phyloP scores from a whole-genome alignment of 2,329 filamentous ascomycete genomes.

The Sordariomycetes sp. region DNA sequence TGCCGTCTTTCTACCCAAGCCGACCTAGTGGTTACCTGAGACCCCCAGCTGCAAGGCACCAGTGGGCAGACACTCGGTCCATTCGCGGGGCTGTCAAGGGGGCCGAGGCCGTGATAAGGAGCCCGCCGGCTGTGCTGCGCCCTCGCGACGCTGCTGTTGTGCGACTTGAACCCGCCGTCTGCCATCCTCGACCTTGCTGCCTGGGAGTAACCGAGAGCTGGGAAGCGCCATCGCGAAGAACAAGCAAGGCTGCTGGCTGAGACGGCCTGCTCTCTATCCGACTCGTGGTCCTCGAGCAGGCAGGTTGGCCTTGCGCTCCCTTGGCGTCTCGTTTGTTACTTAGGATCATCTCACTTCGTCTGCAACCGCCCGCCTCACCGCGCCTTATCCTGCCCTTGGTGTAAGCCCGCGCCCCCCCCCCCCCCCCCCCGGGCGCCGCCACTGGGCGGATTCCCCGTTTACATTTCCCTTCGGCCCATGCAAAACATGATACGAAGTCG shows the following conservation, averaged over 20 bases:
- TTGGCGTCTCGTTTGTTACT: not conserved
- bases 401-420: not conserved
- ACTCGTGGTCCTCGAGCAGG: not conserved
- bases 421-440: no score
- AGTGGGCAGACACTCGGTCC: not conserved
- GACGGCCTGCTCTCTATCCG: not conserved
- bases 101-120: not conserved
- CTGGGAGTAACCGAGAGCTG: not conserved
- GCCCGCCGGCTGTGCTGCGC: not conserved
- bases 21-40: not conserved
- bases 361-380: not conserved
- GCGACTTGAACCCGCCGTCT: not conserved
- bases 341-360: not conserved
- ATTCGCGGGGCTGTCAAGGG: not conserved
- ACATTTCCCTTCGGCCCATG: not conserved
- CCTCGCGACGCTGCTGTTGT: not conserved
- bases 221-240: not conserved
- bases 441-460: no score
- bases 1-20: not conserved
- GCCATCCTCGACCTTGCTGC: not conserved
- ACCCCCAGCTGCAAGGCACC: not conserved
- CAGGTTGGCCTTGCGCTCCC: not conserved
- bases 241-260: not conserved
- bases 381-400: not conserved
- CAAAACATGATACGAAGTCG: not conserved